Evolutionary conservation across 2,329 filamentous ascomycete species (phyloP), one percentile per base, ranked within the genome.

Genomic region (Aspergillus aculeatinus): DNA sequence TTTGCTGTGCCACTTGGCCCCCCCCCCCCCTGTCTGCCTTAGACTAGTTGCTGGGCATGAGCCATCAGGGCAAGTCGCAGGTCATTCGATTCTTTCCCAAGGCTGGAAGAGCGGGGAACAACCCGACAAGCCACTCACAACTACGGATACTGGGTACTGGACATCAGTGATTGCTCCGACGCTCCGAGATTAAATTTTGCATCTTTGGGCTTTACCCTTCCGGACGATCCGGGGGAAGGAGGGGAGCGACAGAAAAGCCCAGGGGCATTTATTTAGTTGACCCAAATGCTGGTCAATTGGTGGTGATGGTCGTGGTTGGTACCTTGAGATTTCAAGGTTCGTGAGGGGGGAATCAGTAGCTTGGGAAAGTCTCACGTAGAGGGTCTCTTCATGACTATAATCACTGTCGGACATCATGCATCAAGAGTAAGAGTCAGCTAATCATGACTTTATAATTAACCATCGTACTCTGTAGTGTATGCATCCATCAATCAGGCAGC

Each of bases 171-270:
- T 42, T 5, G 39, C 39, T n/a, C 39, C 16, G 39, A 42, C 16
- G 39, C 39, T 16, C 39, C 39, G 39, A 42, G 39, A 42, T 42
- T 42, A 42, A 42, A 42, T 42, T 48, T 48, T 55, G 21, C 39
- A 21, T 33, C 39, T 29, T 35, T 42, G 39, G 12, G 51, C 47
- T 35, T 48, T 25, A 35, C 48, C 49, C 49, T 58, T 58, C 55
- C 55, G 55, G 55, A 47, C 55, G 55, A 58, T 58, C 55, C 55
- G 55, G 55, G 55, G 55, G 44, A 29, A 53, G 12, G 16, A 42
- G 39, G 6, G 14, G 39, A 42, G 33, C 10, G 14, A 14, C 4
- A 4, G 14, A 14, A 35, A 35, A 14, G 33, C 14, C 33, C 33
- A 35, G 33, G 33, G 33, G 33, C 14, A 27, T 2, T 27, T 27